These are phyloP conservation scores for Meyerozyma athensensis DNA, from an alignment of 1,139 yeast genomes.

Conservation along the genomic window DNA sequence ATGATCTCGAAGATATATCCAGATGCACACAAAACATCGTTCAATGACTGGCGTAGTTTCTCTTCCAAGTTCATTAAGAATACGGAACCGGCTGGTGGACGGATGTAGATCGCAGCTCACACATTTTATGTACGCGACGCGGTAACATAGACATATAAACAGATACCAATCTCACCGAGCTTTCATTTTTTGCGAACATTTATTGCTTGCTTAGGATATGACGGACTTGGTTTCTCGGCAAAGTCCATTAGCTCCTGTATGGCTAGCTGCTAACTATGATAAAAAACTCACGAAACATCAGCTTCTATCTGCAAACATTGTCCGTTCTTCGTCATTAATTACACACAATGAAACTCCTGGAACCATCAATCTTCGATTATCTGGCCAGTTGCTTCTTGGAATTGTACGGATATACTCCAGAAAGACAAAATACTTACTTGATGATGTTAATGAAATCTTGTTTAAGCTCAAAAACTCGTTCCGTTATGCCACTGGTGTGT, in stretches of 20 bases:
- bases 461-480: slow-evolving; percentile 73
- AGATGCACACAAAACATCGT: slow-evolving; percentile 39
- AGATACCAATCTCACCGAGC: neutral
- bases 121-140: slow-evolving; percentile 2
- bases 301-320: slow-evolving; percentile 66
- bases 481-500: slow-evolving; percentile 34
- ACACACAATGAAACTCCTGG: slow-evolving; percentile 20
- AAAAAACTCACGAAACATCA: slow-evolving; percentile 75
- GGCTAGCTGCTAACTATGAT: slow-evolving; percentile 92
- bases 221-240: slow-evolving; percentile 47
- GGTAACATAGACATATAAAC: neutral
- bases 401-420: slow-evolving; percentile 84
- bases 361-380: slow-evolving; percentile 70
- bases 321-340: slow-evolving; percentile 59
- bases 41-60: slow-evolving; percentile 36
- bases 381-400: slow-evolving; percentile 86
- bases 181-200: neutral
- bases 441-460: slow-evolving; percentile 80
- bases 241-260: slow-evolving; percentile 85
- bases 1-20: slow-evolving; percentile 45
- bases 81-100: neutral
- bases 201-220: neutral
- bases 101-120: too few relatives aligned
- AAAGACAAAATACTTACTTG: slow-evolving; percentile 77
- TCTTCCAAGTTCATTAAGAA: slow-evolving; percentile 35